phyloP scores from a whole-genome alignment of 257 asterid genomes.

The Solanum chaucha region DNA sequence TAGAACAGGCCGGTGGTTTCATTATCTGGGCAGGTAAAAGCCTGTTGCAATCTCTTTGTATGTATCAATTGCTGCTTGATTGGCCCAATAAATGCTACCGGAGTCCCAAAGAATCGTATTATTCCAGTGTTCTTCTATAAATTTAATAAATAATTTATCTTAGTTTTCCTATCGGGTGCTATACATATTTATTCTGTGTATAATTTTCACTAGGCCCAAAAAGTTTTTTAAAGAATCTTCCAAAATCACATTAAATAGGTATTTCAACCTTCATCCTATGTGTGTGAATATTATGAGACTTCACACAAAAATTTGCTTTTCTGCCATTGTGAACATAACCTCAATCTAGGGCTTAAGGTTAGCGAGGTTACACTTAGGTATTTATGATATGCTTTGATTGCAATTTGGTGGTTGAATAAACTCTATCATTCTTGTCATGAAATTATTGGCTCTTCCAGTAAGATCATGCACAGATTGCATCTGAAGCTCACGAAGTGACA shows the following conservation, averaged over 20 bases:
- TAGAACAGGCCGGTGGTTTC: constrained; percentile 82
- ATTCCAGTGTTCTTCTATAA: not conserved
- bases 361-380: not conserved
- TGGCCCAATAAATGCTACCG: not conserved
- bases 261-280: not conserved
- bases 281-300: not conserved
- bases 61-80: not conserved
- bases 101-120: not conserved
- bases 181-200: not conserved
- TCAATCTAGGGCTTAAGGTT: not conserved
- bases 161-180: not conserved
- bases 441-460: not conserved
- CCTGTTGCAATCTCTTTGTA: not conserved
- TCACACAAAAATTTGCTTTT: not conserved
- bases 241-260: not conserved
- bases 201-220: not conserved
- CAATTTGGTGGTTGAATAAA: not conserved
- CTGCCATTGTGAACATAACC: not conserved
- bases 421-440: not conserved
- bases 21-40: constrained; percentile 67
- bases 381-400: not conserved
- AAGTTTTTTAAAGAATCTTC: not conserved
- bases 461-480: not conserved
- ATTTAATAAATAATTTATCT: not conserved
- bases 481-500: not conserved